phyloP scores from a whole-genome alignment of 2,329 filamentous ascomycete species.

The Alternaria sp. region DNA sequence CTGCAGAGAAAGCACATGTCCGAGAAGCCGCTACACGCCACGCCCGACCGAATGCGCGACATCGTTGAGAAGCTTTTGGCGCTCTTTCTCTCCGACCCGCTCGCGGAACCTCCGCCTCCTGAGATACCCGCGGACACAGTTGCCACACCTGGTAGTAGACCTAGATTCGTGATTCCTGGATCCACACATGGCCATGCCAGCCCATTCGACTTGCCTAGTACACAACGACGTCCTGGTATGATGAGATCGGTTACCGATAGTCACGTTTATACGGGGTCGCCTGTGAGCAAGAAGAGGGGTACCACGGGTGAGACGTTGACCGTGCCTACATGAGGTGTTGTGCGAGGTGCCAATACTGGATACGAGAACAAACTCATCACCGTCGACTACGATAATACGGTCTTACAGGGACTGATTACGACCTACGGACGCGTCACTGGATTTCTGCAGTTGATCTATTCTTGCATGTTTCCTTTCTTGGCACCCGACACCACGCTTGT shows the following conservation, averaged over 20 bases:
- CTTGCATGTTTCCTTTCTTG: background rate
- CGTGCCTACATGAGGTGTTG: background rate
- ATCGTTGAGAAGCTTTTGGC: constrained; percentile 55
- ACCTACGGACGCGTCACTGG: background rate
- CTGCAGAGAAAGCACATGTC: constrained; percentile 48
- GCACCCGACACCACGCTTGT: background rate
- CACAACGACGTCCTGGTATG: constrained; percentile 18
- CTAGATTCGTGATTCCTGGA: constrained; percentile 21
- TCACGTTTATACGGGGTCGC: constrained; percentile 31
- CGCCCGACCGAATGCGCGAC: constrained; percentile 54
- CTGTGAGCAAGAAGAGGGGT: constrained; percentile 26
- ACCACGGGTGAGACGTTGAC: background rate
- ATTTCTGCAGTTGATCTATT: background rate
- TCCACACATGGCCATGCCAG: constrained; percentile 34
- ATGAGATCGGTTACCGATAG: constrained; percentile 23
- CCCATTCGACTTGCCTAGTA: constrained; percentile 44
- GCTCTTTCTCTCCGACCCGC: constrained; percentile 55
- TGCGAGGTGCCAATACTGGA: background rate
- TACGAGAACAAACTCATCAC: background rate
- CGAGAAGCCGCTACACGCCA: constrained; percentile 44
- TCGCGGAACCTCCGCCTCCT: constrained; percentile 31
- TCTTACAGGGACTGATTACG: background rate
- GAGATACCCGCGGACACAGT: constrained; percentile 20
- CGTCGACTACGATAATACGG: background rate
- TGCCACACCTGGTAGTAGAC: constrained; percentile 38